Conservation (phyloP, 1,139 yeast species). For the Magnusiomyces suaveolens region DNA sequence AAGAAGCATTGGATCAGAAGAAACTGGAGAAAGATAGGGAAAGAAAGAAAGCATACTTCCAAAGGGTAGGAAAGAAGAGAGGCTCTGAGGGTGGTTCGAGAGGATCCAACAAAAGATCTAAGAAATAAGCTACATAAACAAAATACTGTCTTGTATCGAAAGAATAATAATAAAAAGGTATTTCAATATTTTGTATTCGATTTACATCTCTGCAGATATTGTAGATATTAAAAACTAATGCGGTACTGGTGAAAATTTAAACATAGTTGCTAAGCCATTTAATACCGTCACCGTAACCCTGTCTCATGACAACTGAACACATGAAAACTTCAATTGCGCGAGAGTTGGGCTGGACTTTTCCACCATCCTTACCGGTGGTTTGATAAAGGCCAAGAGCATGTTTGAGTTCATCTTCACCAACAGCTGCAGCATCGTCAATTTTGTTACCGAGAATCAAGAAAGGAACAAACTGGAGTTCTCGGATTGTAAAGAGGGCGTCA, state of each 20-base stretch:
- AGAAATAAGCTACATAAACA: background rate
- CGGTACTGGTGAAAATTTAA: slow-evolving; percentile 37
- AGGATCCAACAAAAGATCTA: slow-evolving; percentile 15
- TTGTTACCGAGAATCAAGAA: slow-evolving; percentile 92
- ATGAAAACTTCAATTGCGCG: slow-evolving; percentile 94
- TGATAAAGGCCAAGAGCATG: slow-evolving; percentile 79
- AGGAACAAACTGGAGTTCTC: slow-evolving; percentile 82
- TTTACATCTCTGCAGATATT: no score
- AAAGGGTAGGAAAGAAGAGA: slow-evolving; percentile 64
- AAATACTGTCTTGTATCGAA: background rate
- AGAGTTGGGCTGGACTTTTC: slow-evolving; percentile 57
- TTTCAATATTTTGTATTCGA: no score
- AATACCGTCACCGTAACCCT: slow-evolving; percentile 93
- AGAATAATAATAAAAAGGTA: no score
- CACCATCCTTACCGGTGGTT: slow-evolving; percentile 80
- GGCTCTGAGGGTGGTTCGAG: slow-evolving; percentile 23
- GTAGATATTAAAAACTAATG: no score
- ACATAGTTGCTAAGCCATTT: slow-evolving; percentile 94
- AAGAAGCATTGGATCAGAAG: slow-evolving; percentile 63
- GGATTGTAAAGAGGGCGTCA: slow-evolving; percentile 84
- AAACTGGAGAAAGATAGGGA: slow-evolving; percentile 29
- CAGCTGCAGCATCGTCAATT: slow-evolving; percentile 89
- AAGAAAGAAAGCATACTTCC: slow-evolving; percentile 70
- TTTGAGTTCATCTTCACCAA: slow-evolving; percentile 89
- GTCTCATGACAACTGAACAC: slow-evolving; percentile 97